Evolutionary conservation across 2,329 filamentous ascomycete genomes (phyloP).

Genomic region (Aurifilum marmelostoma): DNA sequence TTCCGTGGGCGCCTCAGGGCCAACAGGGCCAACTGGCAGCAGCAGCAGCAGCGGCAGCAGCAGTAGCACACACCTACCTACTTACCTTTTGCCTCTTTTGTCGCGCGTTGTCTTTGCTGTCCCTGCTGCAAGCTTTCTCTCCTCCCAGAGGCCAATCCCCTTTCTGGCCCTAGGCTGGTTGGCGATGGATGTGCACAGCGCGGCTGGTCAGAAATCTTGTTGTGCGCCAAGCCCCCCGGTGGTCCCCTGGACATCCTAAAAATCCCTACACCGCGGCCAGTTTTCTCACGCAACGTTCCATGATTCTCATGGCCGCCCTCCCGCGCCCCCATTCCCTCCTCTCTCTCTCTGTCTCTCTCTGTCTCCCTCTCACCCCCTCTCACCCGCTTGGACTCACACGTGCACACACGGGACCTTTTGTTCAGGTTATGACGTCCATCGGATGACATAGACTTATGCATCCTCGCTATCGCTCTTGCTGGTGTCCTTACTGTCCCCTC

Average conservation of each 20-base stretch:
- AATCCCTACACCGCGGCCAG: background rate
- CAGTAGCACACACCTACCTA: too few species aligned
- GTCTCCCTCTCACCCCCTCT: background rate
- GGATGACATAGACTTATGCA: background rate
- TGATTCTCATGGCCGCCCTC: slow-evolving; percentile 2
- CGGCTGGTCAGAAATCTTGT: slow-evolving; percentile 5
- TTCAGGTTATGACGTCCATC: background rate
- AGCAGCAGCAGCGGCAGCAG: too few species aligned
- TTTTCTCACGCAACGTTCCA: slow-evolving; percentile 14
- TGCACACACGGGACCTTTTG: background rate
- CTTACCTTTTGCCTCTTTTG: background rate
- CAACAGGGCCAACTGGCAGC: slow-evolving; percentile 5
- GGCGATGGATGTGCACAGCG: slow-evolving; percentile 7
- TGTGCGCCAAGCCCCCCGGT: background rate
- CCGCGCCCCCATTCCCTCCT: background rate
- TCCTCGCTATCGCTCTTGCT: background rate
- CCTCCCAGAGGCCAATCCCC: slow-evolving; percentile 1
- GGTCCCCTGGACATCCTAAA: background rate
- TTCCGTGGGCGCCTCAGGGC: slow-evolving; percentile 2
- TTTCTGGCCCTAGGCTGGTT: slow-evolving; percentile 13
- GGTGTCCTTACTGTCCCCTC: too few species aligned
- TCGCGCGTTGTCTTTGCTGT: background rate
- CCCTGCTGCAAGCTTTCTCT: background rate
- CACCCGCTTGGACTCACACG: background rate
- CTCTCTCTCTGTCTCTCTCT: background rate